A percentile compares a stretch with the other conserved stretches of the same genome.
Conservation (phyloP, 2,329 filamentous ascomycete species). For the Apiospora pterosperma region DNA sequence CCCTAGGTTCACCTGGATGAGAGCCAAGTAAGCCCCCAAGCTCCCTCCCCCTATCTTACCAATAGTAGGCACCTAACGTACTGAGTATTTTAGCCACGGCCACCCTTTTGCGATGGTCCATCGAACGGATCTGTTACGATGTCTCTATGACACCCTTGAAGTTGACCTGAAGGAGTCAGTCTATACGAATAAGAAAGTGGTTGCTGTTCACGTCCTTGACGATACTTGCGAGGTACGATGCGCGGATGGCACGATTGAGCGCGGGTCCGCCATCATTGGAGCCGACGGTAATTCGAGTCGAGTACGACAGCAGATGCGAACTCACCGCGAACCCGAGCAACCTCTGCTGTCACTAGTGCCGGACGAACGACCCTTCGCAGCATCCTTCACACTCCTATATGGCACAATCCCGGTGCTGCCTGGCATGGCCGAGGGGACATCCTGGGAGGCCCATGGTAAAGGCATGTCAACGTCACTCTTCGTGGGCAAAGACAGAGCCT, state of each 20-base stretch:
- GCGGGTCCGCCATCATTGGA: conserved; percentile 36
- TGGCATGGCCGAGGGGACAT: background rate
- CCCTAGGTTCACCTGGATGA: conserved; percentile 3
- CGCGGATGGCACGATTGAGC: conserved; percentile 29
- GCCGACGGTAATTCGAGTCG: conserved; percentile 33
- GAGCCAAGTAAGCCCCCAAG: background rate
- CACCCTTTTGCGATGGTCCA: background rate
- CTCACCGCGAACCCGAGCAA: background rate
- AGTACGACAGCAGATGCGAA: conserved; percentile 3
- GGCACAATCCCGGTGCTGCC: background rate
- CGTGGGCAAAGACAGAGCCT: background rate
- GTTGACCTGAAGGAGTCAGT: background rate
- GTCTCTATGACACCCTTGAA: background rate
- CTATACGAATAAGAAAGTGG: background rate
- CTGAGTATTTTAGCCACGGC: background rate
- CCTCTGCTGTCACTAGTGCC: background rate
- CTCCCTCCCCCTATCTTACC: background rate
- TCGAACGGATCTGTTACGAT: background rate
- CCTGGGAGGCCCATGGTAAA: background rate
- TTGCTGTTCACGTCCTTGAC: background rate
- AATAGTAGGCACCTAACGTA: background rate
- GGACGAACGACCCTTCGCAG: background rate
- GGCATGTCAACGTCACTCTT: background rate
- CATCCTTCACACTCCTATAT: background rate
- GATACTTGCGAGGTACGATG: conserved; percentile 12